Percentiles rank a stretch among this genome's conserved stretches.
phyloP scores from a whole-genome alignment of 768 basidiomycete genomes.

The Kwoniella dendrophila region DNA sequence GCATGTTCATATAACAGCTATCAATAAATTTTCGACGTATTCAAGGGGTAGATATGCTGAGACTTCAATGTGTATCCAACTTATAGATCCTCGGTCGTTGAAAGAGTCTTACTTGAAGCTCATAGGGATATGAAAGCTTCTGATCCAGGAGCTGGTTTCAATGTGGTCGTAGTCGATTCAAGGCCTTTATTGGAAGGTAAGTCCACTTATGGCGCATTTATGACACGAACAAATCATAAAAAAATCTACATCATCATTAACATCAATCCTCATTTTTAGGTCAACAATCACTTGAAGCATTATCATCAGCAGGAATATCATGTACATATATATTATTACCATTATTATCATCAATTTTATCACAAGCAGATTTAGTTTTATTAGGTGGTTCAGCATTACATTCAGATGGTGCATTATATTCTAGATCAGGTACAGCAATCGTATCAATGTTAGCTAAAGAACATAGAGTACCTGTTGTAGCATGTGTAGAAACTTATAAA shows the following conservation, averaged over 20 bases:
- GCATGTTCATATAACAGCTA: no score
- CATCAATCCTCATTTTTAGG: conserved; percentile 60
- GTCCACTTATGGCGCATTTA: conserved; percentile 9
- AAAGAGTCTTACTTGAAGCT: conserved; percentile 80
- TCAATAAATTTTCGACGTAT: no score
- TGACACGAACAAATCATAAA: no score
- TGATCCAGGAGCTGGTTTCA: conserved; percentile 71
- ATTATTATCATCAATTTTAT: conserved; percentile 63
- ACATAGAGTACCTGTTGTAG: conserved; percentile 86
- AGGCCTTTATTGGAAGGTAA: conserved; percentile 86
- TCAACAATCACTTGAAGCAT: conserved; percentile 71
- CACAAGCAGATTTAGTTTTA: conserved; percentile 78
- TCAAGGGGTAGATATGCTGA: neutral
- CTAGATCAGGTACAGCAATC: conserved; percentile 89
- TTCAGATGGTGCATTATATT: conserved; percentile 90
- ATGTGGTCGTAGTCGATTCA: conserved; percentile 93
- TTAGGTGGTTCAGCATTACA: conserved; percentile 93
- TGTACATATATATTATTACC: conserved; percentile 92
- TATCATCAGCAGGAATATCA: conserved; percentile 71
- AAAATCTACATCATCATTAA: neutral
- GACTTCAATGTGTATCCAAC: no score
- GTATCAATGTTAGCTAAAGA: conserved; percentile 95
- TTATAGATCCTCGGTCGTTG: conserved; percentile 85
- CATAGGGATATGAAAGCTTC: conserved; percentile 47
- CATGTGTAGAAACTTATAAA: conserved; percentile 98